Percentiles rank a stretch among this genome's conserved stretches.
Evolutionary conservation across 2,329 filamentous ascomycete species (phyloP).

Genomic region (Diaporthe australafricana): DNA sequence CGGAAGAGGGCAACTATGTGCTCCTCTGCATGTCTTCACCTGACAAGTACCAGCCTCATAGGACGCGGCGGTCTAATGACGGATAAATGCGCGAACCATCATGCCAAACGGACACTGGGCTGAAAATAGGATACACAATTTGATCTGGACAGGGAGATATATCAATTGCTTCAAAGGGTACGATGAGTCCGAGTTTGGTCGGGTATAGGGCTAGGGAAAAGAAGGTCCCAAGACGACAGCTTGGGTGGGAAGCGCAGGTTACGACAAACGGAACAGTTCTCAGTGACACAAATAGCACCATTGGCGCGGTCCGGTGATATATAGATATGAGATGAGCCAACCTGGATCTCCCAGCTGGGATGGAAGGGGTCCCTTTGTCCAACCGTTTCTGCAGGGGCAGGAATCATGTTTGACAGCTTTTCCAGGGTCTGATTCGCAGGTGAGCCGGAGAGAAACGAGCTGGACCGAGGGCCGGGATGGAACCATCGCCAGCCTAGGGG

Average conservation of each 20-base stretch:
- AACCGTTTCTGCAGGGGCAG: constrained; percentile 32
- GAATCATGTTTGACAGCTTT: constrained; percentile 30
- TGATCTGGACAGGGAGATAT: constrained; percentile 1
- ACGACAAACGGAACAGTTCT: constrained; percentile 21
- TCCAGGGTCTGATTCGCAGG: constrained; percentile 27
- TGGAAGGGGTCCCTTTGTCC: constrained; percentile 23
- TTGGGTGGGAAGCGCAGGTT: background rate
- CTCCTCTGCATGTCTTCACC: background rate
- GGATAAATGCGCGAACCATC: constrained; percentile 14
- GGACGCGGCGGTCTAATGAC: background rate
- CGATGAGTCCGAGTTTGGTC: constrained; percentile 4
- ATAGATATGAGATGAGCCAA: constrained; percentile 17
- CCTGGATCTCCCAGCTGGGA: constrained; percentile 6
- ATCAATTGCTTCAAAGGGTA: background rate
- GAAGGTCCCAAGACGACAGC: background rate
- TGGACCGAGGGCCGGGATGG: constrained; percentile 14
- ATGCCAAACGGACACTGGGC: background rate
- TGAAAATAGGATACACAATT: background rate
- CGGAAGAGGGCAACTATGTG: background rate
- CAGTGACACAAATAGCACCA: constrained; percentile 29
- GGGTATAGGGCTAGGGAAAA: background rate
- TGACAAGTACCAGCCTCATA: constrained; percentile 10
- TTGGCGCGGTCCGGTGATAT: constrained; percentile 29
- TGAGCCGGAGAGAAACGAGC: constrained; percentile 4
- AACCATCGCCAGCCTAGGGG: constrained; percentile 23